Evolutionary conservation across 2,329 filamentous ascomycete genomes (phyloP), one percentile per base, ranked within the genome.

Genomic region (Cladophialophora carrionii): DNA sequence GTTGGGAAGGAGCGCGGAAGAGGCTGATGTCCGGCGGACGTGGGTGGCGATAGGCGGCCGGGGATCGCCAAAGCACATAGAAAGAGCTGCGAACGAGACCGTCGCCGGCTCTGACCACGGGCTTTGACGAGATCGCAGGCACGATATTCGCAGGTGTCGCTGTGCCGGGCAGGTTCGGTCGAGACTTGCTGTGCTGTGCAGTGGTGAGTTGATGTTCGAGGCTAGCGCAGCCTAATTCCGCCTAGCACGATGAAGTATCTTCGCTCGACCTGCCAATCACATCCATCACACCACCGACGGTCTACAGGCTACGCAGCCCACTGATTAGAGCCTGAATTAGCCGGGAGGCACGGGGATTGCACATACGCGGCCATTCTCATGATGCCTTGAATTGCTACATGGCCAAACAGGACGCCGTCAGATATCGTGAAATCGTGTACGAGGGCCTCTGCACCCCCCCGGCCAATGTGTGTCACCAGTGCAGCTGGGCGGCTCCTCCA

Each of bases 81-180:
- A 60, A 54, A 63, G 63, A 64, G 57, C 49, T 59, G 66, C 66
- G 37, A 65, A 64, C 66, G 62, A 68, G 57, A 24, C 57, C 58
- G 61, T 59, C 57, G 66, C 66, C 52, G 54, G 24, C 66, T 62
- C 66, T 59, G 48, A 61, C 57, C 63, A 68, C 63, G 58, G 26
- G 57, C 63, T 62, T 61, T 54, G 63, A 55, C 57, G 32, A 56
- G 26, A 56, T 8, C 29, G 26, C 10, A 37, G 51, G 52, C 26
- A 34, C 14, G 52, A 52, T 34, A 24, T 22, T 52, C 48, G 43
- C 41, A 20, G 64, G 32, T 43, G 49, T 48, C 46, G 20, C 7
- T 29, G 24, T 37, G 31, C n/a, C 52, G 24, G n/a, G 10, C 29
- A 20, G 31, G 55, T 62, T 54, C 41, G 57, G 54, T 14, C 37